Evolutionary conservation across 2,329 filamentous ascomycete species (phyloP).

Genomic region (Dactylellina haptotyla): DNA sequence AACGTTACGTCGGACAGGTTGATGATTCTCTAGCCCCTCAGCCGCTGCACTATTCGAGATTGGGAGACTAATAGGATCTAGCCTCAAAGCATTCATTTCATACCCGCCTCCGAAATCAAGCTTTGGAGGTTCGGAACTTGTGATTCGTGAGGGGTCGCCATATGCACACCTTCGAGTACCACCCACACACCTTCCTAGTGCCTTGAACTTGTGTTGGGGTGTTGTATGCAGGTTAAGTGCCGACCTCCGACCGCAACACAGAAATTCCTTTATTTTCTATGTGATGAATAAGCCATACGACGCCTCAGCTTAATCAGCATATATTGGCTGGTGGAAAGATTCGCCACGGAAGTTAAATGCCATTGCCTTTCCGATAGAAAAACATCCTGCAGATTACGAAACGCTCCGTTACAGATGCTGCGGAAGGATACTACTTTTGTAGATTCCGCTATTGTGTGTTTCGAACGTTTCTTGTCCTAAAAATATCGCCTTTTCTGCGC

Average conservation of each 20-base stretch:
- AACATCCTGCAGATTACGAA: too few relatives aligned
- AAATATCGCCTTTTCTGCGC: not conserved
- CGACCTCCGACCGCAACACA: not conserved
- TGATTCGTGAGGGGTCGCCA: too few relatives aligned
- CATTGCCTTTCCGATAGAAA: too few relatives aligned
- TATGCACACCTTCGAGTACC: not conserved
- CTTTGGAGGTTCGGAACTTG: too few relatives aligned
- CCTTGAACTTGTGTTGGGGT: constrained; percentile 27
- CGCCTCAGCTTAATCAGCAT: constrained; percentile 26
- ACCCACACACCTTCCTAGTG: too few relatives aligned
- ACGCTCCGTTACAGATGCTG: too few relatives aligned
- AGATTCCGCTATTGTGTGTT: too few relatives aligned
- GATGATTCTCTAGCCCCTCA: not conserved
- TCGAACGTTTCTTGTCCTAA: not conserved
- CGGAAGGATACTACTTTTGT: too few relatives aligned
- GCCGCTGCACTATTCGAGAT: not conserved
- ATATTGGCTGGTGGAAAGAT: not conserved
- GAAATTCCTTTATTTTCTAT: too few relatives aligned
- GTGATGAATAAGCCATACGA: constrained; percentile 27
- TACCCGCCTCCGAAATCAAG: too few relatives aligned
- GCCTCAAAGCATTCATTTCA: too few relatives aligned
- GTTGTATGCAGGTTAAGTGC: constrained; percentile 5
- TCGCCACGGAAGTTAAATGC: not conserved
- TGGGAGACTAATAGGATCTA: too few relatives aligned
- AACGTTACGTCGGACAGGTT: constrained; percentile 1